Evolutionary conservation across 768 basidiomycete species (phyloP), one percentile per base, ranked within the genome.

Genomic region (Serendipita vermifera): DNA sequence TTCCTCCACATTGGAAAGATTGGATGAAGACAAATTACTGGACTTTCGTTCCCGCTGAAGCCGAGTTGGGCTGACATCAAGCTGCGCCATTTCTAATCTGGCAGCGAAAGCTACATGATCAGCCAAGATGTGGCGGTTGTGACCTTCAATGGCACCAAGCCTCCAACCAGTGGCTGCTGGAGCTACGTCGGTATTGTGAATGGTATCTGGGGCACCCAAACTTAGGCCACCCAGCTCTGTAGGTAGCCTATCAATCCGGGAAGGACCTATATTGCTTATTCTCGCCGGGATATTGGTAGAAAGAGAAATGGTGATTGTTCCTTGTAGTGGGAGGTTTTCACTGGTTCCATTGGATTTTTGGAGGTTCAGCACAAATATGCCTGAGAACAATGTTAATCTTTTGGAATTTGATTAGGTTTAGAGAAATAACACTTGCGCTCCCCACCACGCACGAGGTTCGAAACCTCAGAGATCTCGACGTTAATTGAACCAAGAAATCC

Each of bases 341-440:
- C n/a, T n/a, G n/a, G n/a, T n/a, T n/a, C n/a, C n/a, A n/a, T 94
- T 96, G 17, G 92, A 96, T 70, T 93, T 94, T 74, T 97, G 94
- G 64, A 99, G 73, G 66, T 98, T 94, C 62, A 93, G 69, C 0
- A 93, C 96, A 48, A 98, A 78, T 83, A 96, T 96, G 75, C 97
- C 94, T 92, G 66, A 40, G 56, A 32, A 41, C 41, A 24, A 55
- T 56, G 29, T 63, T 26, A 29, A 62, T 56, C 15, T 59, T 27
- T 57, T 27, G 11, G 24, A 57, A 57, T 22, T 17, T 38, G 38
- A 29, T 33, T 29, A 29, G 2, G n/a, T 20, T 31, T 33, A 17
- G 13, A 36, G 15, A 67, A 3, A 5, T 17, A 43, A 68, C 61
- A 70, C 83, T 67, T 64, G 94, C 94, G 93, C 69, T 97, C 91